Percentiles rank a stretch among this genome's conserved stretches.
These are phyloP conservation scores for Fraxinus anomala DNA, from an alignment of 257 asterid species.

Conservation along the genomic window DNA sequence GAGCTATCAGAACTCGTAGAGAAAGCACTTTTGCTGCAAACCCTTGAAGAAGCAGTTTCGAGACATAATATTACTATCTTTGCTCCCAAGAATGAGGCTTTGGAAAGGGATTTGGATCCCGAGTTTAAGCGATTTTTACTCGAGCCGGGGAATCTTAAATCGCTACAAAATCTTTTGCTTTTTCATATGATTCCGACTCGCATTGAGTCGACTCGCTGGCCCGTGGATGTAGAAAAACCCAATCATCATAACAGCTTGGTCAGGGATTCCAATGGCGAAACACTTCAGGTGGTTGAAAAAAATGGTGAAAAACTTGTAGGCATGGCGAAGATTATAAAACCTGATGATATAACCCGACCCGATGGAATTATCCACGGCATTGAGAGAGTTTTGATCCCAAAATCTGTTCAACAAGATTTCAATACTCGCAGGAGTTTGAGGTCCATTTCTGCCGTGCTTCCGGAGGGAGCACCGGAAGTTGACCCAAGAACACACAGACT, in stretches of 20 bases:
- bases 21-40: conserved; percentile 37
- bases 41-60: conserved; percentile 34
- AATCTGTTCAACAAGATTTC: conserved; percentile 32
- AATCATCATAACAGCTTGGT: not conserved
- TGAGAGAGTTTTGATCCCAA: conserved; percentile 28
- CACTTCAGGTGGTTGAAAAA: not conserved
- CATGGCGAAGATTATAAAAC: conserved; percentile 15
- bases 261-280: not conserved
- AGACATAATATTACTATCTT: conserved; percentile 36
- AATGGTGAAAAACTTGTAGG: conserved; percentile 20
- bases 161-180: conserved; percentile 34
- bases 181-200: conserved; percentile 32
- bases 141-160: conserved; percentile 37
- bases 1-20: conserved; percentile 37
- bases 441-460: conserved; percentile 30
- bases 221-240: not conserved
- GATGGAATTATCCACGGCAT: conserved; percentile 38
- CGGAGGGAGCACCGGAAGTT: conserved; percentile 34
- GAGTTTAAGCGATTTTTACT: conserved; percentile 38
- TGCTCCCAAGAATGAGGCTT: conserved; percentile 38
- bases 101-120: conserved; percentile 37
- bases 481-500: conserved; percentile 29
- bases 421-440: conserved; percentile 27
- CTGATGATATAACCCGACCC: conserved; percentile 29
- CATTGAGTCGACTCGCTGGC: conserved; percentile 20